Evolutionary conservation across 2,329 filamentous ascomycete species (phyloP), one percentile per base, ranked within the genome.

Genomic region (Cordyceps tenuipes): DNA sequence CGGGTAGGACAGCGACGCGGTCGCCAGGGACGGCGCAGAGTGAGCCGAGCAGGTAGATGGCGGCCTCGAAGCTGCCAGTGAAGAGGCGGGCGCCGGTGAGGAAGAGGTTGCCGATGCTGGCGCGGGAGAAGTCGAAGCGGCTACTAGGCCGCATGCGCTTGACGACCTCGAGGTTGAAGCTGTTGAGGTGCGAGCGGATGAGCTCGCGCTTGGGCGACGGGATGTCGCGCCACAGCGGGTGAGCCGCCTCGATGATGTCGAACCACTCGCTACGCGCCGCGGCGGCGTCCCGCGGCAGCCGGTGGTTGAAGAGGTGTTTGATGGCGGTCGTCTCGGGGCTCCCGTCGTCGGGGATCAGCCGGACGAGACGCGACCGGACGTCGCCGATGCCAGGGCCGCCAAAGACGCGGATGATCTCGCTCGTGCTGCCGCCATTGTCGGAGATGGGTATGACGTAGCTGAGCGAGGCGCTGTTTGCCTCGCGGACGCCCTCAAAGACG

Each of bases 361-460:
- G 88, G 61, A 97, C 91, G 5, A 97, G 82, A 66, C 94, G 87
- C 1, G 75, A 76, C 39, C 75, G 67, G 39, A 76, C 74, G 59
- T 77, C 75, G 47, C 75, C 75, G 50, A 77, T 77, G 73, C 90
- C 90, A 64, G 93, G 93, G 1, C 94, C 94, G 15, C 93, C 94
- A 74, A 97, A 94, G 41, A 97, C 91, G 41, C 94, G 83, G 65
- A 97, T 96, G 68, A 97, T 78, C 76, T 97, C 93, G 49, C 90
- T 96, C 2, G 91, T 95, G 66, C 90, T 95, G 44, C 93, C 93
- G 53, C 93, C 93, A 73, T 97, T 97, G 75, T 97, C 93, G 65
- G 89, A 94, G 70, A 97, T 96, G 41, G 93, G 93, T 57, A 97
- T 96, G 62, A 97, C 85, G 72, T 96, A 95, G 73, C 84, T 90